Percentiles rank a stretch among this genome's conserved stretches.
Evolutionary conservation across 306 rosid species (phyloP).

Genomic region (Rosa persica): DNA sequence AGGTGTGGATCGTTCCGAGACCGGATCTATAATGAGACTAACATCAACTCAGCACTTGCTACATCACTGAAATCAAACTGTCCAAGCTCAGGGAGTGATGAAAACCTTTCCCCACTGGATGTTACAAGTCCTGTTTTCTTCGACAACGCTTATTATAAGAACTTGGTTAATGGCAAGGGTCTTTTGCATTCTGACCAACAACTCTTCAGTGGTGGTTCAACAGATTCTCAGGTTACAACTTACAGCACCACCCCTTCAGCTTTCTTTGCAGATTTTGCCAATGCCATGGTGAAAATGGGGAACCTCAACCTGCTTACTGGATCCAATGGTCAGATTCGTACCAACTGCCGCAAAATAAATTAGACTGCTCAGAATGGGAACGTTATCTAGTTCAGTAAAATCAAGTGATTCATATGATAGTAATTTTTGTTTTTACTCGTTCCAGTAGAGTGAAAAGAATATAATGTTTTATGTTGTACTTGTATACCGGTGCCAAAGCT

Average conservation of each 20-base stretch:
- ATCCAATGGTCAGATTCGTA: slow-evolving; percentile 55
- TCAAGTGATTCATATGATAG: not conserved
- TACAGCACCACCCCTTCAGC: slow-evolving; percentile 28
- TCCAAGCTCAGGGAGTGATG: slow-evolving; percentile 45
- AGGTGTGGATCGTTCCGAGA: slow-evolving; percentile 55
- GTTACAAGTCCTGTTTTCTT: slow-evolving; percentile 46
- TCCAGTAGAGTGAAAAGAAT: not conserved
- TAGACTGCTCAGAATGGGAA: slow-evolving; percentile 9
- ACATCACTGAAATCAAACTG: slow-evolving; percentile 52
- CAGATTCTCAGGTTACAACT: slow-evolving; percentile 35
- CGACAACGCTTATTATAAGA: slow-evolving; percentile 49
- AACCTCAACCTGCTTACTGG: slow-evolving; percentile 60
- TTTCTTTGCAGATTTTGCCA: slow-evolving; percentile 55
- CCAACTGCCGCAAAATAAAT: slow-evolving; percentile 48
- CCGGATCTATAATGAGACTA: slow-evolving; percentile 54
- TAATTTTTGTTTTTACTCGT: not conserved
- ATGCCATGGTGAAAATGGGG: slow-evolving; percentile 71
- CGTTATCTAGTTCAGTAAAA: not conserved
- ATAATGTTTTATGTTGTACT: slow-evolving; percentile 7
- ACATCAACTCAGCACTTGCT: slow-evolving; percentile 48
- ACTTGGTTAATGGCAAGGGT: slow-evolving; percentile 34
- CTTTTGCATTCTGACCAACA: slow-evolving; percentile 47
- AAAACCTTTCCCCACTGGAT: slow-evolving; percentile 58
- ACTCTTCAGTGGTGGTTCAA: slow-evolving; percentile 38
- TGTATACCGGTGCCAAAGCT: not conserved